Evolutionary conservation across 208 protist genomes (phyloP), one percentile per base, ranked within the genome.

Genomic region (Acanthamoeba sp.): DNA sequence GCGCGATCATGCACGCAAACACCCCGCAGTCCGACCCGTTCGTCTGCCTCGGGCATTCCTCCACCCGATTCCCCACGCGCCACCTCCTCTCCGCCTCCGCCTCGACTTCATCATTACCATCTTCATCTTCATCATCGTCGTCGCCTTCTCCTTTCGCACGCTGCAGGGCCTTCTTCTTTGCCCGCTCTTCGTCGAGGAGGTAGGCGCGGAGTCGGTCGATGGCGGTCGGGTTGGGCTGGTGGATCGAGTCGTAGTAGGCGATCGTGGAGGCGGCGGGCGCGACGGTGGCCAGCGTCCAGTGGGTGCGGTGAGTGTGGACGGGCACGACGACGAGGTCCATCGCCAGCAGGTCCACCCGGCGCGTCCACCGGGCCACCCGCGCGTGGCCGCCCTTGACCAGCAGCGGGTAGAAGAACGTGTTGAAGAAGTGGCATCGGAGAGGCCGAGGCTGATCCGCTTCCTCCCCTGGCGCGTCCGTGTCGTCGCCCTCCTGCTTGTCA

Each of bases 221-320:
- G 62, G 91, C 94, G 27, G 14, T 16, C 20, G 7, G 4, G 82
- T 95, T 94, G 7, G 57, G 6, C 38, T 45, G 34, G 4, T n/a
- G 4, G 0, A 97, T 40, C 29, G 95, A 97, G 50, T 97, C 96
- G 69, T 95, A 97, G 36, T 97, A 97, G 91, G 95, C 95, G 36
- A 97, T 93, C 71, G 94, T 24, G 95, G 93, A 29, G 66, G 82
- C 27, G 96, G 64, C 69, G 20, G 18, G 27, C 2, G 96, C 96
- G 57, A 95, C 93, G 4, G 95, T 82, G 40, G 96, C 93, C 18
- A 94, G 57, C 40, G 93, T 95, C 96, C 96, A 97, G 84, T 97
- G 96, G 38, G 42, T 69, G 36, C 94, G 85, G 5, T 95, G 59
- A 20, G 22, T 45, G 91, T 97, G 95, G 36, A 97, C 40, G 20